Conservation (phyloP, 1,284 basidiomycete species). For the Ustilago tritici region DNA sequence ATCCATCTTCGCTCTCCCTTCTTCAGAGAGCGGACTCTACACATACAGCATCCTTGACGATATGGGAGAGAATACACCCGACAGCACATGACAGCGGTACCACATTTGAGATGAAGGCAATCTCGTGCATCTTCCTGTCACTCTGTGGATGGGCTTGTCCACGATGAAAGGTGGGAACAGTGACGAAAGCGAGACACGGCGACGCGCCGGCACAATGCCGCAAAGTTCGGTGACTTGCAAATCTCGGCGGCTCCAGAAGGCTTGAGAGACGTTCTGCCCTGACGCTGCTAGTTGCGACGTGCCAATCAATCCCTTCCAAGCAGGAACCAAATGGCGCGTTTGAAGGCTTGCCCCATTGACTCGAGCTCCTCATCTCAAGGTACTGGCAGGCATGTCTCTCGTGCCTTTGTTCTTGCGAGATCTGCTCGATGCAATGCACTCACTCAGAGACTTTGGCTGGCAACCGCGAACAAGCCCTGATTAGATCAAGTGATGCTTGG, state of each 20-base stretch:
- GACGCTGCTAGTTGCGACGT: background rate
- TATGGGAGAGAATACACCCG: background rate
- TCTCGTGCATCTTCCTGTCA: background rate
- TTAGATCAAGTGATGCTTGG: background rate
- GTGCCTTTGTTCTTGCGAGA: background rate
- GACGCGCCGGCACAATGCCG: slow-evolving; percentile 4
- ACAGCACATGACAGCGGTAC: background rate
- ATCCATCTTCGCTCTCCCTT: background rate
- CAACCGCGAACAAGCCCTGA: background rate
- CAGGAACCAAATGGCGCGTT: background rate
- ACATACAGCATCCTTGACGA: background rate
- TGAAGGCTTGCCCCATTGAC: background rate
- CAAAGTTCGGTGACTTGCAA: background rate
- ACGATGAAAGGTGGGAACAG: background rate
- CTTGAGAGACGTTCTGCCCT: slow-evolving; percentile 22
- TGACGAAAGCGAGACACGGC: background rate
- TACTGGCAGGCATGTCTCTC: slow-evolving; percentile 4
- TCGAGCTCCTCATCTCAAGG: background rate
- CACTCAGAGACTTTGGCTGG: background rate
- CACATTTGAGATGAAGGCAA: background rate
- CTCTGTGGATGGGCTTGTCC: background rate
- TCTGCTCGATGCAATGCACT: background rate
- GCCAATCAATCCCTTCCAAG: background rate
- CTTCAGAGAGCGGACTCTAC: background rate
- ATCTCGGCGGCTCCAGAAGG: slow-evolving; percentile 17